A percentile compares a stretch with the other conserved stretches of the same genome.
These are phyloP conservation scores for Calycina herbarum DNA, from an alignment of 2,329 filamentous ascomycete genomes.

Conservation along the genomic window DNA sequence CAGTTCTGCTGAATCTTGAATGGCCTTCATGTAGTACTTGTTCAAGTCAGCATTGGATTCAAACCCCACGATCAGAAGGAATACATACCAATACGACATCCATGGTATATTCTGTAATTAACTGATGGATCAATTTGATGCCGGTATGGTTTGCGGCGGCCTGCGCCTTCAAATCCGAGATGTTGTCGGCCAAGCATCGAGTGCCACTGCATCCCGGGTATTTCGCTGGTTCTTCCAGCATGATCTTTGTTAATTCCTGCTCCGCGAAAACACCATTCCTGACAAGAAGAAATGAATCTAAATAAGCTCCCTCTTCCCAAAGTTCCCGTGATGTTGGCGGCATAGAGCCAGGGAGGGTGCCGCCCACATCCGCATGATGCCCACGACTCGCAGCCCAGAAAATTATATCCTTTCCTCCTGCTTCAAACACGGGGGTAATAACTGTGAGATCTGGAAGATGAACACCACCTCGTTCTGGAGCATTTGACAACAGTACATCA, in stretches of 20 bases:
- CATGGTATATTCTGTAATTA: slow-evolving; percentile 60
- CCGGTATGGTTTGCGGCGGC: slow-evolving; percentile 83
- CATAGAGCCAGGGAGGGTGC: slow-evolving; percentile 65
- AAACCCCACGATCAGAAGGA: neutral
- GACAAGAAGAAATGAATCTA: slow-evolving; percentile 67
- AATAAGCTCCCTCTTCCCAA: slow-evolving; percentile 58
- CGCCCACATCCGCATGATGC: slow-evolving; percentile 82
- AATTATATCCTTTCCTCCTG: slow-evolving; percentile 61
- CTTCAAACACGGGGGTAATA: slow-evolving; percentile 73
- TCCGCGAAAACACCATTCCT: slow-evolving; percentile 76
- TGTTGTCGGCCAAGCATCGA: slow-evolving; percentile 73
- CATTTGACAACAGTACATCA: slow-evolving; percentile 79
- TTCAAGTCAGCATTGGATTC: neutral
- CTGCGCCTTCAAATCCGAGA: slow-evolving; percentile 82
- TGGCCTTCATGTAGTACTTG: slow-evolving; percentile 60
- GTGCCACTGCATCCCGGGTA: slow-evolving; percentile 69
- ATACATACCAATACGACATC: slow-evolving; percentile 49
- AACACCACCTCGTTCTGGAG: slow-evolving; percentile 70
- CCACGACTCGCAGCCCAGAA: slow-evolving; percentile 77
- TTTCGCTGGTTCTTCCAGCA: slow-evolving; percentile 20
- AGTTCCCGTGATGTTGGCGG: slow-evolving; percentile 68
- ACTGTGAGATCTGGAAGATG: slow-evolving; percentile 82
- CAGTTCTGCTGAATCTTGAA: slow-evolving; percentile 74
- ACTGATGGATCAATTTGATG: slow-evolving; percentile 69
- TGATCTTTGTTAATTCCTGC: slow-evolving; percentile 48